These are phyloP conservation scores for Pelargonium hybrid DNA, from an alignment of 441 rosid genomes.

Conservation along the genomic window DNA sequence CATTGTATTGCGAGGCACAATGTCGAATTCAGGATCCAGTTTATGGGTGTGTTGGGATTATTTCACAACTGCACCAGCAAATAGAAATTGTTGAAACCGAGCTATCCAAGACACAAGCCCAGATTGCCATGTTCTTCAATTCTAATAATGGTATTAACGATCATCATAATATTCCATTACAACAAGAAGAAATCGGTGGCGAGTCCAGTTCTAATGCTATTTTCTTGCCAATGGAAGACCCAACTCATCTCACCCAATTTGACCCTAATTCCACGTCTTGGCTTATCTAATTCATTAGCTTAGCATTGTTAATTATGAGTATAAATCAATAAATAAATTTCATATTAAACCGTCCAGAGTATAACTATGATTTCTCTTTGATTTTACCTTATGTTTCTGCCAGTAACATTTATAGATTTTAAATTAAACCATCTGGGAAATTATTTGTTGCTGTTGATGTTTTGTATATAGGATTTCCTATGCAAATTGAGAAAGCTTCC, in stretches of 20 bases:
- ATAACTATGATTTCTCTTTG: too few relatives aligned
- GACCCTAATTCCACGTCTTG: neutral
- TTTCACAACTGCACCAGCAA: conserved; percentile 24
- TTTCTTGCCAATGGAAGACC: neutral
- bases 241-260: too few relatives aligned
- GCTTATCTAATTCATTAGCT: neutral
- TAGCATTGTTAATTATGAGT: neutral
- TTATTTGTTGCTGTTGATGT: too few relatives aligned
- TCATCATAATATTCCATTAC: neutral
- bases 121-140: neutral
- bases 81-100: conserved; percentile 1
- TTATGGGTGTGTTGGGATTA: conserved; percentile 24
- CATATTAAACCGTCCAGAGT: too few relatives aligned
- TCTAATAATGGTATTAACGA: neutral
- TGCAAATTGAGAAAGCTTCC: too few relatives aligned
- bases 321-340: too few relatives aligned
- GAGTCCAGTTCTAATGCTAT: neutral
- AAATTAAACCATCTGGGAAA: too few relatives aligned
- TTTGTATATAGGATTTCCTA: too few relatives aligned
- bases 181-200: neutral
- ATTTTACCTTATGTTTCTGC: too few relatives aligned
- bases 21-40: conserved; percentile 21
- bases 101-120: neutral
- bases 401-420: too few relatives aligned
- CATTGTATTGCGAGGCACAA: conserved; percentile 22